phyloP scores from a whole-genome alignment of 2,329 filamentous ascomycete genomes.

The Verticillium dahliae region DNA sequence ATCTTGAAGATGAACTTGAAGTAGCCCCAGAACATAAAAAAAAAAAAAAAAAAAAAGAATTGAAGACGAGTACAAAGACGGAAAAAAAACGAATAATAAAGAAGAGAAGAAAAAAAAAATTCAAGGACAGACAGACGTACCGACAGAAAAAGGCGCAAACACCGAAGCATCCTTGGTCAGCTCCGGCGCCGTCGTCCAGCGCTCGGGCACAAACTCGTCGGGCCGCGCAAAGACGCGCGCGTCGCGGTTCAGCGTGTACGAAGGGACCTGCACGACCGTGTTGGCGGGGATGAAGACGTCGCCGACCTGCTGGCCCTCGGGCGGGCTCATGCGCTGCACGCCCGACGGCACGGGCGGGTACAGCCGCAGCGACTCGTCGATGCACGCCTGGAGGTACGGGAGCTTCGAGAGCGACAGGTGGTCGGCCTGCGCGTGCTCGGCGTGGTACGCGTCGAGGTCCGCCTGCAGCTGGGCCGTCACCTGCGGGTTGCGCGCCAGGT shows the following conservation, averaged over 20 bases:
- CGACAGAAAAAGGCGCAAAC: slow-evolving; percentile 20
- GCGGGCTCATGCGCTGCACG: slow-evolving; percentile 26
- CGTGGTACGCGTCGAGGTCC: slow-evolving; percentile 11
- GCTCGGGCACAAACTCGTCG: slow-evolving; percentile 17
- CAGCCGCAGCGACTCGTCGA: slow-evolving; percentile 32
- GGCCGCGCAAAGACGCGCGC: slow-evolving; percentile 13
- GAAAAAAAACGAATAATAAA: neutral
- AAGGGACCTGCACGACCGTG: slow-evolving; percentile 23
- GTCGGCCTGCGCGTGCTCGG: slow-evolving; percentile 7
- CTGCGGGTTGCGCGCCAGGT: slow-evolving; percentile 7
- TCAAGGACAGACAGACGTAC: slow-evolving; percentile 7
- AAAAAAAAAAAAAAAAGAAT: neutral
- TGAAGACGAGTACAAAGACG: neutral
- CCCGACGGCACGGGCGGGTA: slow-evolving; percentile 28
- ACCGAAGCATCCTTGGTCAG: slow-evolving; percentile 14
- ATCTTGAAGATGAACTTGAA: neutral
- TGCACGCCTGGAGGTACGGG: slow-evolving; percentile 24
- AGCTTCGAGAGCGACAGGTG: slow-evolving; percentile 15
- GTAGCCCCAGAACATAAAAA: neutral
- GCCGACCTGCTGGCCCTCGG: slow-evolving; percentile 26
- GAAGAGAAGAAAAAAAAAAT: neutral
- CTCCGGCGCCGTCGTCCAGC: slow-evolving; percentile 13
- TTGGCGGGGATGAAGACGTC: slow-evolving; percentile 26
- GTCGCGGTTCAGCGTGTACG: slow-evolving; percentile 12
- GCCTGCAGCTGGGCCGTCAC: neutral